Conservation (phyloP, 192 early-diverging fungal genomes). For the Rhizoclosmatium globosum region DNA sequence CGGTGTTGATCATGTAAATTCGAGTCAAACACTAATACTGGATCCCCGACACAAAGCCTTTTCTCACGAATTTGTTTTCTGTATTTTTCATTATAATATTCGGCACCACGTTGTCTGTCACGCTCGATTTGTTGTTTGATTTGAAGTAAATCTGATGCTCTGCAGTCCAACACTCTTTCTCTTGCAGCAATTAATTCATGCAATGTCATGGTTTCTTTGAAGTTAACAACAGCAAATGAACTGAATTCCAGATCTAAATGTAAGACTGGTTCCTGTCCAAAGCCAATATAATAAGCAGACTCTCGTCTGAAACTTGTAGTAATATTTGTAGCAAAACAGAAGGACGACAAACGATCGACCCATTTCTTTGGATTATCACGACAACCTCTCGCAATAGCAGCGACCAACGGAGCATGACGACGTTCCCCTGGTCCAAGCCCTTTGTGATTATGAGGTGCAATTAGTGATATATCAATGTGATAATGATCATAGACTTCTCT, state of each 20-base stretch:
- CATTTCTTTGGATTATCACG: not conserved
- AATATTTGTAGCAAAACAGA: not conserved
- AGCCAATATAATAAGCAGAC: not conserved
- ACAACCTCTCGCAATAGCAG: not conserved
- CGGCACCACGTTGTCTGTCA: not conserved
- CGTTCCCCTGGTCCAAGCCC: constrained; percentile 1
- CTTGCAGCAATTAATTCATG: not conserved
- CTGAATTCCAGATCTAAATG: not conserved
- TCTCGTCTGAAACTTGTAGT: not conserved
- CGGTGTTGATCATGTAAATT: not conserved
- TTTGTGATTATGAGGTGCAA: constrained; percentile 7
- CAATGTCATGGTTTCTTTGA: not conserved
- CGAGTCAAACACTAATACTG: not conserved
- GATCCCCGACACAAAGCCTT: not conserved
- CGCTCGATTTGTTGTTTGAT: not conserved
- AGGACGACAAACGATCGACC: not conserved
- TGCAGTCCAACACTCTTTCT: not conserved
- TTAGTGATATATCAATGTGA: not conserved
- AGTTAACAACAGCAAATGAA: constrained; percentile 4
- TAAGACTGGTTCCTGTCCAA: constrained; percentile 1
- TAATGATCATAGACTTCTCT: not conserved
- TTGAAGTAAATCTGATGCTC: not conserved
- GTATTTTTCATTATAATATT: constrained; percentile 8
- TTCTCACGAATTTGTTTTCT: not conserved
- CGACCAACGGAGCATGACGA: not conserved